These are phyloP conservation scores for Umbilicaria muhlenbergii DNA, from an alignment of 495 filamentous ascomycete species.

Conservation along the genomic window DNA sequence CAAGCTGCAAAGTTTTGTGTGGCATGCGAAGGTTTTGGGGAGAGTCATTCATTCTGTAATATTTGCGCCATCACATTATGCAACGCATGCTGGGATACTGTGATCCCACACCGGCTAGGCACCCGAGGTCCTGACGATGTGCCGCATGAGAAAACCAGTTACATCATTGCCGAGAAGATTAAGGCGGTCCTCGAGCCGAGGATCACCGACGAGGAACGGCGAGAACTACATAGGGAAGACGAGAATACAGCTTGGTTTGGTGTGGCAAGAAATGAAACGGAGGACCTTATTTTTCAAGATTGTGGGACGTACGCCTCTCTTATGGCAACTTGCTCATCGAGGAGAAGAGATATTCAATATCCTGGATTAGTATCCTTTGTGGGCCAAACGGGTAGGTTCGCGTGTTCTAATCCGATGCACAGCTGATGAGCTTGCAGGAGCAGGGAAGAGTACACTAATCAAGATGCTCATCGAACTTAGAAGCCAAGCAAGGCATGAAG, in stretches of 20 bases:
- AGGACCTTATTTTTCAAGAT: conserved; percentile 21
- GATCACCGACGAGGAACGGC: conserved; percentile 4
- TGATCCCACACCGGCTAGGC: background rate
- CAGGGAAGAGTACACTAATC: conserved; percentile 42
- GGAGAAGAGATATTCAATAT: no score
- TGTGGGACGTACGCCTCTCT: conserved; percentile 24
- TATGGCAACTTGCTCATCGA: conserved; percentile 15
- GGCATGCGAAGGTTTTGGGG: no score
- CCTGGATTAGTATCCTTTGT: conserved; percentile 27
- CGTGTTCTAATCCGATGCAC: background rate
- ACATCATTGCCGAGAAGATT: background rate
- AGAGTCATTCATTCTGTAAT: no score
- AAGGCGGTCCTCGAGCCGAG: conserved; percentile 1
- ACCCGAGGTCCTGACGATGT: conserved; percentile 2
- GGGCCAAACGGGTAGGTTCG: conserved; percentile 22
- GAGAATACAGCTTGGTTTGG: conserved; percentile 35
- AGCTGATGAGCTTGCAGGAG: conserved; percentile 8
- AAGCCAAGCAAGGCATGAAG: background rate
- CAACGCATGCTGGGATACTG: background rate
- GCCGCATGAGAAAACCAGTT: conserved; percentile 12
- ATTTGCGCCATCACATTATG: conserved; percentile 2
- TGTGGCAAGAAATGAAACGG: conserved; percentile 17
- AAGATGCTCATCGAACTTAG: conserved; percentile 30
- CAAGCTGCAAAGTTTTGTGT: no score
- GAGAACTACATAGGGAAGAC: conserved; percentile 15